phyloP scores from a whole-genome alignment of 169 alveolate species.

The Plasmodium sp. region DNA sequence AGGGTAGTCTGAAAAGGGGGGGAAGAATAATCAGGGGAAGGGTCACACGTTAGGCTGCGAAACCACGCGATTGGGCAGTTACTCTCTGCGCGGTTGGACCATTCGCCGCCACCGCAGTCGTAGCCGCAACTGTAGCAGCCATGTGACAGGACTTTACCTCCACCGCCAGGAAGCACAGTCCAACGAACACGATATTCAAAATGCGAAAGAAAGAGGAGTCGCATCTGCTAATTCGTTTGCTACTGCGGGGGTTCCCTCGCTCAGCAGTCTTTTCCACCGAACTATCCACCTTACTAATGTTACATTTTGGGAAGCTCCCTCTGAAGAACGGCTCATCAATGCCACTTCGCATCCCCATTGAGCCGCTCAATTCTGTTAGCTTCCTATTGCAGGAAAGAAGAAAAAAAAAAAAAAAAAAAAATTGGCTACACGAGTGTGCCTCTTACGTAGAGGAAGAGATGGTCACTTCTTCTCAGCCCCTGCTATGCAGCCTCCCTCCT shows the following conservation, averaged over 20 bases:
- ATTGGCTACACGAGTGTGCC: not conserved
- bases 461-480: not conserved
- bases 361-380: not conserved
- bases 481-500: not conserved
- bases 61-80: not conserved
- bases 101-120: not conserved
- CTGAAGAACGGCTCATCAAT: not conserved
- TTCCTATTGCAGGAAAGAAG: not conserved
- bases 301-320: not conserved
- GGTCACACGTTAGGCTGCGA: not conserved
- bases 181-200: not conserved
- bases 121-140: not conserved
- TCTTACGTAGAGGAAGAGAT: not conserved
- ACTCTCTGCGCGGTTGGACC: not conserved
- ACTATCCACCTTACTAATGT: not conserved
- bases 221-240: not conserved
- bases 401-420: not conserved
- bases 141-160: not conserved
- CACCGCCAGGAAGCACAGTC: not conserved
- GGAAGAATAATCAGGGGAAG: not conserved
- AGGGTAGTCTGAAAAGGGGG: not conserved
- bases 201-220: not conserved
- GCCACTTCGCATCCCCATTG: not conserved
- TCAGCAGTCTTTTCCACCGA: not conserved
- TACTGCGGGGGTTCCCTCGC: not conserved